A percentile compares a stretch with the other conserved stretches of the same genome.
Evolutionary conservation across 768 basidiomycete species (phyloP).

Genomic region (Dacryopinax spathularia): DNA sequence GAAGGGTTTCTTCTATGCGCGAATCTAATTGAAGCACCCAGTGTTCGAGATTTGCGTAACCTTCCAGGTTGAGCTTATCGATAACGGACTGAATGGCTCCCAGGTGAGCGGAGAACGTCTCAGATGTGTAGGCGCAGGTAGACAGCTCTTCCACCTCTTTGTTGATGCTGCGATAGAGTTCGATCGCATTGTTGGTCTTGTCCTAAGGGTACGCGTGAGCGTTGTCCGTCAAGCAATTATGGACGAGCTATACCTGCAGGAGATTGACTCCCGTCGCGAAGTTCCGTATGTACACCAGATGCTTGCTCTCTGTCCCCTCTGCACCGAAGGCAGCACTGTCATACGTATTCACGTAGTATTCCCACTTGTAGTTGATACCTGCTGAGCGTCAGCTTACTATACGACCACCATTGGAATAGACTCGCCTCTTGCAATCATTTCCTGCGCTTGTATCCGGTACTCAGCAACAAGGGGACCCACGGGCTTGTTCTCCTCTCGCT

Average conservation of each 20-base stretch:
- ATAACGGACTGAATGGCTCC: conserved; percentile 75
- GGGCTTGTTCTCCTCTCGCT: conserved; percentile 59
- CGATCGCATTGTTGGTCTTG: conserved; percentile 88
- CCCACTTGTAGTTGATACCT: conserved; percentile 97
- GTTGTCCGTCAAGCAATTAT: not conserved
- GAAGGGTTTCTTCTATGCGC: conserved; percentile 67
- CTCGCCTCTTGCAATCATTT: conserved; percentile 81
- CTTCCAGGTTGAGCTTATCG: conserved; percentile 87
- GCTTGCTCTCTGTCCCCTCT: conserved; percentile 74
- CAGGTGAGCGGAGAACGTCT: conserved; percentile 69
- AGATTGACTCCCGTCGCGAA: conserved; percentile 88
- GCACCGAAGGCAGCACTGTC: conserved; percentile 47
- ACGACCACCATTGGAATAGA: conserved; percentile 4
- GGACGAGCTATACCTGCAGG: conserved; percentile 47
- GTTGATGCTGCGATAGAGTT: conserved; percentile 73
- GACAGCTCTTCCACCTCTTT: conserved; percentile 75
- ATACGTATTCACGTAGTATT: conserved; percentile 89
- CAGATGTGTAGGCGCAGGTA: conserved; percentile 70
- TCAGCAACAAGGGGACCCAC: conserved; percentile 93
- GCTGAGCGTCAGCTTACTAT: not conserved
- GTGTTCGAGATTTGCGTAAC: conserved; percentile 83
- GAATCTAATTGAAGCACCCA: conserved; percentile 71
- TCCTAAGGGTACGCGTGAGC: conserved; percentile 36
- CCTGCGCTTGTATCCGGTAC: conserved; percentile 81
- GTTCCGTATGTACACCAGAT: conserved; percentile 87